Percentiles rank a stretch among this genome's conserved stretches.
Evolutionary conservation across 2,329 filamentous ascomycete genomes (phyloP).

Genomic region (Colletotrichum abscissum): DNA sequence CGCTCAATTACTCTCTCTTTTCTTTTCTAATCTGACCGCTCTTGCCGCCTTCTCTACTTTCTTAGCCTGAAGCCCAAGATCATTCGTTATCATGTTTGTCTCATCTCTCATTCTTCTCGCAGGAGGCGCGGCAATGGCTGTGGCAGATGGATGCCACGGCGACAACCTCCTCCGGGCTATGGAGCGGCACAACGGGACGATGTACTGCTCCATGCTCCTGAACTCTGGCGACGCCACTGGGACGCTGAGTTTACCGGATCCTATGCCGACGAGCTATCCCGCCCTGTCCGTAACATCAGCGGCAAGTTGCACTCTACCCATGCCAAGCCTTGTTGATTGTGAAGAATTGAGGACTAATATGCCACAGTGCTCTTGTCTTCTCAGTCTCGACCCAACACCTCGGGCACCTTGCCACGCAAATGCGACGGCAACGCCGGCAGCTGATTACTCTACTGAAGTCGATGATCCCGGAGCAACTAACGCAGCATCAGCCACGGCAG

Average conservation of each 20-base stretch:
- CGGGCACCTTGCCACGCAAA: neutral
- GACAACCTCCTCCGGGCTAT: constrained; percentile 35
- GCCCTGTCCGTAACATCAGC: constrained; percentile 14
- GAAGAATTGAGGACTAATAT: neutral
- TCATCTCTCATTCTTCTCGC: neutral
- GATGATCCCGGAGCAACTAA: too few relatives aligned
- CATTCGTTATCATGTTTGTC: neutral
- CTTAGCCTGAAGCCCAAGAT: neutral
- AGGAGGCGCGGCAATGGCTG: neutral
- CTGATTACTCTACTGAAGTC: neutral
- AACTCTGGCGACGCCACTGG: neutral
- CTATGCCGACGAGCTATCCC: constrained; percentile 18
- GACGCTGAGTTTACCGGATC: neutral
- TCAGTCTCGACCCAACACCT: neutral
- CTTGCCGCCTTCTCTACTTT: too few relatives aligned
- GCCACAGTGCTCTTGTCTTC: constrained; percentile 27
- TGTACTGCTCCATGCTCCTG: constrained; percentile 29
- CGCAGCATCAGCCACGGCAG: neutral
- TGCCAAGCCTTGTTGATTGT: neutral
- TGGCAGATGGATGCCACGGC: constrained; percentile 24
- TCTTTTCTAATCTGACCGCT: too few relatives aligned
- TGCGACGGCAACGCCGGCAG: neutral
- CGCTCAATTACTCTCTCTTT: neutral
- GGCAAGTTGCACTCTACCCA: neutral
- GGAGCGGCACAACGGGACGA: constrained; percentile 23